Percentiles rank a stretch among this genome's conserved stretches.
Evolutionary conservation across 306 rosid species (phyloP).

Genomic region (Lablab purpureus): DNA sequence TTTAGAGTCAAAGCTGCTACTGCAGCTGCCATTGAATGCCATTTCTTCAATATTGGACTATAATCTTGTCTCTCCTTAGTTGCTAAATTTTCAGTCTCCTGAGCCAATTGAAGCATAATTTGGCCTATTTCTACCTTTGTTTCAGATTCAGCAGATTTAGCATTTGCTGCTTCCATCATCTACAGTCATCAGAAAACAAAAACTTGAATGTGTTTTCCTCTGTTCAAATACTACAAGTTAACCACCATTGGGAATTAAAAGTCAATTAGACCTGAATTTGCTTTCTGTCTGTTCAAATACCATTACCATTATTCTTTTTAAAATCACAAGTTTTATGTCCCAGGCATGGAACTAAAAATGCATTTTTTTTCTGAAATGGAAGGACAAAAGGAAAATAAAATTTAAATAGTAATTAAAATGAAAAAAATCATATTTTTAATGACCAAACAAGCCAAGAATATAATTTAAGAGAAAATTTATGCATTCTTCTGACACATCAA

Average conservation of each 20-base stretch:
- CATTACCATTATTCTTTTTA: not conserved
- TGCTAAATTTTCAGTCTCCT: slow-evolving; percentile 79
- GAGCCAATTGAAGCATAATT: slow-evolving; percentile 64
- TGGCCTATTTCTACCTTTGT: slow-evolving; percentile 53
- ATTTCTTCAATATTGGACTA: slow-evolving; percentile 78
- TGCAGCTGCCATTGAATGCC: slow-evolving; percentile 76
- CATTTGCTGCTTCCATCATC: slow-evolving; percentile 60
- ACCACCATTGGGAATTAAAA: not conserved
- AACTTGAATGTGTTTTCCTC: too few species aligned
- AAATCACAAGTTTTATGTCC: not conserved
- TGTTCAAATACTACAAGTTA: not conserved
- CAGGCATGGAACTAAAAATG: not conserved
- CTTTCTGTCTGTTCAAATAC: not conserved
- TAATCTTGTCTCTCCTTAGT: slow-evolving; percentile 70
- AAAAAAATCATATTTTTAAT: not conserved
- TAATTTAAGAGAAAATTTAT: not conserved
- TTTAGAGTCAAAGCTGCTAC: slow-evolving; percentile 80
- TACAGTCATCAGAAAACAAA: slow-evolving; percentile 35
- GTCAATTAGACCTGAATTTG: not conserved
- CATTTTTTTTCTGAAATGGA: not conserved
- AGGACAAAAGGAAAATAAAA: not conserved
- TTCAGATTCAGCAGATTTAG: slow-evolving; percentile 40
- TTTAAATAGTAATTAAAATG: not conserved
- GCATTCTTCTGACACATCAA: not conserved
- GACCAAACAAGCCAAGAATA: not conserved